Base-by-base conservation (phyloP, 1,284 basidiomycete genomes). In the Ustanciosporium gigantosporum region DNA sequence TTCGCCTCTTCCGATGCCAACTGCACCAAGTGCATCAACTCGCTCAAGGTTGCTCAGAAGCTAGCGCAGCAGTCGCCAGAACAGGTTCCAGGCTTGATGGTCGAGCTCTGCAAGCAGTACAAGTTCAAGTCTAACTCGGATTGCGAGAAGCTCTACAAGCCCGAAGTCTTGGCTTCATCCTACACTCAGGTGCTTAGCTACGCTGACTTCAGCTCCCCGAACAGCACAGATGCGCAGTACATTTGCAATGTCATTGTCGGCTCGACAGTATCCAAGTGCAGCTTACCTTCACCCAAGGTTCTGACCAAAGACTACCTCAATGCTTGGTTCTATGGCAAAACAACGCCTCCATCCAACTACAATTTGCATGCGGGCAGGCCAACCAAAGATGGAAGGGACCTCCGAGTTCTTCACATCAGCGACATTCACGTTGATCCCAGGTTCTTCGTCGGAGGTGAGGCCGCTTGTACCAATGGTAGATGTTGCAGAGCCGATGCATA, bases 371-470 rank as follows among this genome's bases (percentile, higher is more conserved):
- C 50, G 0, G 61, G 61, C 31, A 45, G 49, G 37, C 50, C 52
- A 2, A 46, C 51, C 7, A 50, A 56, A 46, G 36, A 84, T 36
- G 87, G 86, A 9, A 79, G 86, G 66, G 81, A 84, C 36, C 78
- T 90, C 31, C 88, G 87, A 68, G 85, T 90, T 2, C 78, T 90
- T 36, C 89, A 90, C 70, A 64, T 89, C 14, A 88, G 87, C 0
- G 88, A 90, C 68, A 81, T 88, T 51, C 89, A 90, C 77, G 79
- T 90, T 41, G 89, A 90, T 71, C 85, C 88, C 83, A 86, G 87
- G 24, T 90, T 84, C 73, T 82, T 86, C 11, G 88, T 84, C 25
- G 86, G 86, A 15, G 80, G 86, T 5, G 88, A 90, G 77, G 87
- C 84, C 9, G 86, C 87, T 68, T 90, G 88, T 71, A 85, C 84